These are phyloP conservation scores for Podaxis sp. DNA, from an alignment of 768 basidiomycete species.

Conservation along the genomic window DNA sequence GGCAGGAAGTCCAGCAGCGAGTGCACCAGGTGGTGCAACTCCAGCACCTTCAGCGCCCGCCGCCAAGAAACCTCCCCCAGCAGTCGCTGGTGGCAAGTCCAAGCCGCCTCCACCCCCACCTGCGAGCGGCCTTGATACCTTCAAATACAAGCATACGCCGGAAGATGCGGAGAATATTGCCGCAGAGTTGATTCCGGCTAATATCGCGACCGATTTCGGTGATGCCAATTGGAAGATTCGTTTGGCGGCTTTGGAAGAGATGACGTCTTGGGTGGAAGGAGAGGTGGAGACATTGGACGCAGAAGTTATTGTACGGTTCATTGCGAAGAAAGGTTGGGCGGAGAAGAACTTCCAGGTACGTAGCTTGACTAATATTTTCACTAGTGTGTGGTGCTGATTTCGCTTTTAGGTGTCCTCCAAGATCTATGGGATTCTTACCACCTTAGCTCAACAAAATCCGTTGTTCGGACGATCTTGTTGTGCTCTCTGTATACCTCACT, in stretches of 20 bases:
- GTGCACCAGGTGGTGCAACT: slow-evolving; percentile 42
- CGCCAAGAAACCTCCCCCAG: slow-evolving; percentile 25
- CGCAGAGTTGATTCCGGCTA: slow-evolving; percentile 65
- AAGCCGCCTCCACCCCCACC: slow-evolving; percentile 51
- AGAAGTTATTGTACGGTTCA: slow-evolving; percentile 83
- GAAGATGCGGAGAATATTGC: slow-evolving; percentile 90
- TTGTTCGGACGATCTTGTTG: slow-evolving; percentile 84
- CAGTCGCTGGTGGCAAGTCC: slow-evolving; percentile 37
- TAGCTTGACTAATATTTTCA: slow-evolving; percentile 5
- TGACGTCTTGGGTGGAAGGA: slow-evolving; percentile 79
- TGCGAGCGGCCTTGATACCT: slow-evolving; percentile 65
- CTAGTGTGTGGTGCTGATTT: background rate
- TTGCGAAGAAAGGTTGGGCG: slow-evolving; percentile 94
- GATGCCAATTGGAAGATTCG: slow-evolving; percentile 94
- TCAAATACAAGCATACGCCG: slow-evolving; percentile 88
- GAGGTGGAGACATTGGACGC: slow-evolving; percentile 68
- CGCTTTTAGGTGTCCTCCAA: slow-evolving; percentile 79
- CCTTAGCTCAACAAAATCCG: slow-evolving; percentile 76
- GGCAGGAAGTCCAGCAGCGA: slow-evolving; percentile 30
- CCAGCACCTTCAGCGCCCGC: slow-evolving; percentile 25
- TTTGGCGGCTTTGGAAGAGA: slow-evolving; percentile 82
- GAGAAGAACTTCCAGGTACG: slow-evolving; percentile 98
- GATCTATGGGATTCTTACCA: slow-evolving; percentile 72
- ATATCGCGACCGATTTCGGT: slow-evolving; percentile 69
- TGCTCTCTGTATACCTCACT: slow-evolving; percentile 76